These are phyloP conservation scores for Tetrapisispora arboricola DNA, from an alignment of 805 yeast genomes.

Conservation along the genomic window DNA sequence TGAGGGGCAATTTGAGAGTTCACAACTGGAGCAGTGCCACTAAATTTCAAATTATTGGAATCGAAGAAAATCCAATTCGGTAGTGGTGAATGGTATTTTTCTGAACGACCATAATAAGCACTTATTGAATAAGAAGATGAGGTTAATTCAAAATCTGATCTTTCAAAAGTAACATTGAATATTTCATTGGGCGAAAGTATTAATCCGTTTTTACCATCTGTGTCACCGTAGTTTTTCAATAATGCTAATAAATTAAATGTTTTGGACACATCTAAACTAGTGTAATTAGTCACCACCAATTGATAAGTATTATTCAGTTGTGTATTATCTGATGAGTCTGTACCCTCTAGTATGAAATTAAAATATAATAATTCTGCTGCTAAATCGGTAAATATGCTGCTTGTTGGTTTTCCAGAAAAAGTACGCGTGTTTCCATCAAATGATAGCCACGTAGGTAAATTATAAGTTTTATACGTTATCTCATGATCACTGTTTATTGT, in stretches of 20 bases:
- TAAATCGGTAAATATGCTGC: constrained; percentile 13
- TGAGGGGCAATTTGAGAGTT: constrained; percentile 87
- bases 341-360: constrained; percentile 49
- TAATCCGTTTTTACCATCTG: constrained; percentile 67
- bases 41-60: constrained; percentile 48
- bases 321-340: constrained; percentile 44
- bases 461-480: constrained; percentile 45
- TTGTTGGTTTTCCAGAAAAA: constrained; percentile 57
- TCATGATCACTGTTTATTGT: constrained; percentile 29
- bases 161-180: constrained; percentile 56
- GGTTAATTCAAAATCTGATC: constrained; percentile 38
- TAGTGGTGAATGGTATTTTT: constrained; percentile 65
- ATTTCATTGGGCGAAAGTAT: constrained; percentile 61
- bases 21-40: constrained; percentile 82
- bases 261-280: constrained; percentile 39
- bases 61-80: constrained; percentile 86
- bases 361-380: constrained; percentile 38
- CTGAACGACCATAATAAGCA: constrained; percentile 72
- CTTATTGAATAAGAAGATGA: constrained; percentile 37
- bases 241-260: constrained; percentile 34
- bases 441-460: constrained; percentile 68
- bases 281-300: constrained; percentile 47
- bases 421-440: constrained; percentile 55
- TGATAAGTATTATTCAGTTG: constrained; percentile 40
- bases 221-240: constrained; percentile 54